These are phyloP conservation scores for Carex cristatella DNA, from an alignment of 176 grass and related monocot genomes.

Conservation along the genomic window DNA sequence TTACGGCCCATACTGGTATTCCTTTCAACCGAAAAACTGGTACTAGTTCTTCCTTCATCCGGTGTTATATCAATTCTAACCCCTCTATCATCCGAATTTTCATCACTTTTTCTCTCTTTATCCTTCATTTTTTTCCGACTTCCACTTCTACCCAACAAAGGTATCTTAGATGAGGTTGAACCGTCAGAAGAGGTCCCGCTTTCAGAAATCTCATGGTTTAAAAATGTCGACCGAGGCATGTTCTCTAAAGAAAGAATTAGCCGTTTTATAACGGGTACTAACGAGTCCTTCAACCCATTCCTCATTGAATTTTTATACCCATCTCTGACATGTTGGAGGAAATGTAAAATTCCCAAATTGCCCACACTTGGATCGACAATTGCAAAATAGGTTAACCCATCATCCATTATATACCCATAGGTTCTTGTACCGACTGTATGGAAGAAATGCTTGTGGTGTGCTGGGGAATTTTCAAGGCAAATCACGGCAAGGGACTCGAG, in stretches of 20 bases:
- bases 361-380: slow-evolving; percentile 79
- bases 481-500: slow-evolving; percentile 43
- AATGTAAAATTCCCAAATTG: slow-evolving; percentile 52
- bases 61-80: slow-evolving; percentile 46
- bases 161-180: slow-evolving; percentile 53
- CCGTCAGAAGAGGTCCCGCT: slow-evolving; percentile 20
- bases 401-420: slow-evolving; percentile 55
- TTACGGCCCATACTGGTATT: slow-evolving; percentile 42
- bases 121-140: slow-evolving; percentile 57
- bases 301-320: slow-evolving; percentile 30
- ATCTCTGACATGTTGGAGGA: slow-evolving; percentile 51
- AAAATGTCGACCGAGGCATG: slow-evolving; percentile 54
- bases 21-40: slow-evolving; percentile 40
- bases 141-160: slow-evolving; percentile 50
- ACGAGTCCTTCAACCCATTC: slow-evolving; percentile 41
- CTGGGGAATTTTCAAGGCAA: slow-evolving; percentile 52
- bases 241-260: slow-evolving; percentile 69
- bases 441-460: slow-evolving; percentile 59
- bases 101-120: slow-evolving; percentile 39
- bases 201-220: slow-evolving; percentile 29
- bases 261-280: slow-evolving; percentile 66
- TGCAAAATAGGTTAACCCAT: slow-evolving; percentile 69
- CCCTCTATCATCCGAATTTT: slow-evolving; percentile 31
- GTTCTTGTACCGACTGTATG: slow-evolving; percentile 51
- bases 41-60: slow-evolving; percentile 26